These are phyloP conservation scores for Pseudopithomyces chartarum DNA, from an alignment of 2,329 filamentous ascomycete species.

Conservation along the genomic window DNA sequence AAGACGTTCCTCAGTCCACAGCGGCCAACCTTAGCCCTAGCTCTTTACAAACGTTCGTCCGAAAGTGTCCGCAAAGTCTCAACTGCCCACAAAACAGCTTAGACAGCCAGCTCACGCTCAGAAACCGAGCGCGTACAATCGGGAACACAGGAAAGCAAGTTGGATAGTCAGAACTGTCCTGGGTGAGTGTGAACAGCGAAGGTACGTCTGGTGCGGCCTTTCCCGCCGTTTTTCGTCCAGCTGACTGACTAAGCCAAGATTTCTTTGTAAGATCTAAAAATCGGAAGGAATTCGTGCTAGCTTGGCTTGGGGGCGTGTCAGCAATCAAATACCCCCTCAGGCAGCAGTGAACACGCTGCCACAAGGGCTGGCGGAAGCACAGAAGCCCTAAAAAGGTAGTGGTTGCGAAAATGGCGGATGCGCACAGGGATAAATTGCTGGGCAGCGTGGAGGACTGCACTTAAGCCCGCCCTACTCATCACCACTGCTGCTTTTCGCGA, in stretches of 20 bases:
- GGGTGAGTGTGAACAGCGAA: background rate
- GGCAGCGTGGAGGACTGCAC: background rate
- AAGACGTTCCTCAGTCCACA: background rate
- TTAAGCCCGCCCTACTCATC: conserved; percentile 1
- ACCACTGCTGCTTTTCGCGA: background rate
- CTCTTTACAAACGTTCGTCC: conserved; percentile 47
- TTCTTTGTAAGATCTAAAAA: conserved; percentile 2
- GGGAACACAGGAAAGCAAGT: background rate
- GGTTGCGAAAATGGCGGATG: conserved; percentile 1
- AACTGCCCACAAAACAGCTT: conserved; percentile 16
- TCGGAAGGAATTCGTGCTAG: background rate
- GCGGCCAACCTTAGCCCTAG: conserved; percentile 3
- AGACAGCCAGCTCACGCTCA: background rate
- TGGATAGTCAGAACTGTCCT: background rate
- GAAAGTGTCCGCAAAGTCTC: conserved; percentile 49
- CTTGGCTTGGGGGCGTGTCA: background rate
- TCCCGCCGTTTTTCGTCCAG: conserved; percentile 4
- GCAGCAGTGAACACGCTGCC: background rate
- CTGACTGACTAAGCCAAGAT: conserved; percentile 2
- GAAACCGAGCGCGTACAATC: background rate
- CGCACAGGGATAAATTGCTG: background rate
- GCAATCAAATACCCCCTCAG: conserved; percentile 5
- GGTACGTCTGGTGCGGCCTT: background rate
- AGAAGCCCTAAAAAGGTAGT: background rate
- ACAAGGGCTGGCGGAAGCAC: background rate